A percentile compares a stretch with the other conserved stretches of the same genome.
phyloP scores from a whole-genome alignment of 2,329 filamentous ascomycete species.

The Rhynchosporium secalis region DNA sequence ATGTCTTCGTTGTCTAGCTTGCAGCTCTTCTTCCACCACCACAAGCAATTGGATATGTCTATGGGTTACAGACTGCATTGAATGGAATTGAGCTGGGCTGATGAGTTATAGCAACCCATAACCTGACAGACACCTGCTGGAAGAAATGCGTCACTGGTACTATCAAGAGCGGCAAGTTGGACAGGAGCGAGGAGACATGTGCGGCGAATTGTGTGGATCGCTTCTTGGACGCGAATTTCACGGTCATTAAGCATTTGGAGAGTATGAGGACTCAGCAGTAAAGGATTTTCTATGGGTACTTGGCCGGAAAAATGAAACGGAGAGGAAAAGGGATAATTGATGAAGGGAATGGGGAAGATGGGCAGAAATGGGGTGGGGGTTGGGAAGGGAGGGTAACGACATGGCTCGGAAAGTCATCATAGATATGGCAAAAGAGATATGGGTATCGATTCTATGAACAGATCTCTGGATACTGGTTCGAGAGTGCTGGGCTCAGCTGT shows the following conservation, averaged over 20 bases:
- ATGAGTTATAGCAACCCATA: slow-evolving; percentile 56
- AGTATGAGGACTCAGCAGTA: slow-evolving; percentile 48
- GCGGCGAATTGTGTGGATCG: slow-evolving; percentile 91
- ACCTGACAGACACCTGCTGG: slow-evolving; percentile 80
- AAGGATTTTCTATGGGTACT: background rate
- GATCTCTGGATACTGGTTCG: background rate
- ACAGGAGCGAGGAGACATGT: slow-evolving; percentile 77
- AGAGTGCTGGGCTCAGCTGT: background rate
- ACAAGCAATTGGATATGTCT: too few species aligned
- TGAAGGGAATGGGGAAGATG: too few species aligned
- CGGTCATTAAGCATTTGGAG: slow-evolving; percentile 84
- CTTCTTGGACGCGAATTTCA: slow-evolving; percentile 84
- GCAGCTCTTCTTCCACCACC: too few species aligned
- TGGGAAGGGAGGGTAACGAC: background rate
- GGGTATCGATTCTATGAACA: slow-evolving; percentile 18
- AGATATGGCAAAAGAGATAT: background rate
- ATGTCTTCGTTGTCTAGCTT: too few species aligned
- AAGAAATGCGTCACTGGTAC: slow-evolving; percentile 83
- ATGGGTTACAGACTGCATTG: too few species aligned
- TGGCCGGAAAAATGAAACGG: background rate
- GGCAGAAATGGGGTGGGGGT: background rate
- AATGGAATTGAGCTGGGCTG: background rate
- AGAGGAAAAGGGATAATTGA: background rate
- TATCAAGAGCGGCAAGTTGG: slow-evolving; percentile 71
- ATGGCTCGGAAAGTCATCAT: background rate